These are phyloP conservation scores for Cercospora canescens DNA, from an alignment of 2,329 filamentous ascomycete genomes.

Conservation along the genomic window DNA sequence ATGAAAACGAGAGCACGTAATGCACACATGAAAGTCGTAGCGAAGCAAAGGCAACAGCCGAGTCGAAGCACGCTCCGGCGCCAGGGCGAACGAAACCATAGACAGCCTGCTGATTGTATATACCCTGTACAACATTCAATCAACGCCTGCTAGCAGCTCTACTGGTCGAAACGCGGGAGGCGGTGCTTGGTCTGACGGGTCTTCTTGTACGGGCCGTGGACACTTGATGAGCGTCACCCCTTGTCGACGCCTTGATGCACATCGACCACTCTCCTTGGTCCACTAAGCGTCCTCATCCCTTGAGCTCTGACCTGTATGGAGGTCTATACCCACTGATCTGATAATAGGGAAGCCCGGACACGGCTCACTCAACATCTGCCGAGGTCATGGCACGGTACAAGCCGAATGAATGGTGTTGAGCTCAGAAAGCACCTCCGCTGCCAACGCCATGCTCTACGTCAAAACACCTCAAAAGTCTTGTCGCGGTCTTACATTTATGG, in stretches of 20 bases:
- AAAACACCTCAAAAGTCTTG: too few relatives aligned
- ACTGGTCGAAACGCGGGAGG: background rate
- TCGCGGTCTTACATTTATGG: too few relatives aligned
- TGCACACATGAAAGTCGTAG: background rate
- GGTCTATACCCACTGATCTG: background rate
- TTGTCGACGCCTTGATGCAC: background rate
- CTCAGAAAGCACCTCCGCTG: background rate
- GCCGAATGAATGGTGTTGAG: background rate
- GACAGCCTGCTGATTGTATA: slow-evolving; percentile 5
- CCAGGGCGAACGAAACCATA: background rate
- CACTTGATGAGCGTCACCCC: background rate
- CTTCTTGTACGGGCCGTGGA: background rate
- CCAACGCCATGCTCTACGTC: too few relatives aligned
- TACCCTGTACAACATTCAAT: slow-evolving; percentile 11
- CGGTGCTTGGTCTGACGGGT: background rate
- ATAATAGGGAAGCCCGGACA: too few relatives aligned
- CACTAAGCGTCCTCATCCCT: background rate
- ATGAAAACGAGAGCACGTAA: slow-evolving; percentile 17
- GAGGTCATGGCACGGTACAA: background rate
- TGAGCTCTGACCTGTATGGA: background rate
- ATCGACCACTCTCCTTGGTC: background rate
- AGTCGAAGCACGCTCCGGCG: background rate
- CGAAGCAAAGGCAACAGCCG: background rate
- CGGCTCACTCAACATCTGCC: background rate
- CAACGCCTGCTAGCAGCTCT: background rate